These are phyloP conservation scores for Podospora bellae-mahoneyi DNA, from an alignment of 495 filamentous ascomycete genomes.

Conservation along the genomic window DNA sequence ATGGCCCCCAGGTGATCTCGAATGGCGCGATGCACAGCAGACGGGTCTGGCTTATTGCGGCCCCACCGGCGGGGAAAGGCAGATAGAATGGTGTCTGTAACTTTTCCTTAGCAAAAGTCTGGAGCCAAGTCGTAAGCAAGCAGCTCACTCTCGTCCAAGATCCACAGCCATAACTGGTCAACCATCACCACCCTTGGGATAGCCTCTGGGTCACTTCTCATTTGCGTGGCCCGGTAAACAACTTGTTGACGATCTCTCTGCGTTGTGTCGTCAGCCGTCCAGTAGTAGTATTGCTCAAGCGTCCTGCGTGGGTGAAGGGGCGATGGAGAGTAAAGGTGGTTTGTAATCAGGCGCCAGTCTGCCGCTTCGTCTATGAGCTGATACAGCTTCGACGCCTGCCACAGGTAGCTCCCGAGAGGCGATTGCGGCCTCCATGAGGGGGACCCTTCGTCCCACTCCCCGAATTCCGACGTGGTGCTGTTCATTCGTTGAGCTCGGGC, in stretches of 20 bases:
- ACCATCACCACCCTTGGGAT: conserved; percentile 71
- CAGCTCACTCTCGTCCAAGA: conserved; percentile 49
- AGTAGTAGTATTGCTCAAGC: conserved; percentile 26
- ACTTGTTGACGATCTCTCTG: conserved; percentile 26
- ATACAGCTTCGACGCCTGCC: conserved; percentile 28
- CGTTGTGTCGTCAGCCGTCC: conserved; percentile 24
- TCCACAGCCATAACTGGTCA: conserved; percentile 73
- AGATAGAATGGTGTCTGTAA: conserved; percentile 57
- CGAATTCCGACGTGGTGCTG: conserved; percentile 18
- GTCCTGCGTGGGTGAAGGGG: conserved; percentile 23
- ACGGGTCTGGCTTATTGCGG: conserved; percentile 63
- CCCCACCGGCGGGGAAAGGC: conserved; percentile 67
- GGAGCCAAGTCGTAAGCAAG: background rate
- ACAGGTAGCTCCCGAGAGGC: conserved; percentile 25
- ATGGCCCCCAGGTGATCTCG: conserved; percentile 37
- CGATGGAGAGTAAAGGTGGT: conserved; percentile 25
- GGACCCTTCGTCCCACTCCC: conserved; percentile 14
- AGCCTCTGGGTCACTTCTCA: conserved; percentile 24
- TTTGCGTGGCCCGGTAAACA: conserved; percentile 22
- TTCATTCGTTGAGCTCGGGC: conserved; percentile 19
- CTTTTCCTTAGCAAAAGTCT: background rate
- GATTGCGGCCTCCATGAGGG: conserved; percentile 26
- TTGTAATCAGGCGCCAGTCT: conserved; percentile 27
- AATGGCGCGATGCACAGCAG: conserved; percentile 58
- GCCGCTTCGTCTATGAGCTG: conserved; percentile 31